These are phyloP conservation scores for Stereocaulon alpinum DNA, from an alignment of 495 filamentous ascomycete species.

Conservation along the genomic window DNA sequence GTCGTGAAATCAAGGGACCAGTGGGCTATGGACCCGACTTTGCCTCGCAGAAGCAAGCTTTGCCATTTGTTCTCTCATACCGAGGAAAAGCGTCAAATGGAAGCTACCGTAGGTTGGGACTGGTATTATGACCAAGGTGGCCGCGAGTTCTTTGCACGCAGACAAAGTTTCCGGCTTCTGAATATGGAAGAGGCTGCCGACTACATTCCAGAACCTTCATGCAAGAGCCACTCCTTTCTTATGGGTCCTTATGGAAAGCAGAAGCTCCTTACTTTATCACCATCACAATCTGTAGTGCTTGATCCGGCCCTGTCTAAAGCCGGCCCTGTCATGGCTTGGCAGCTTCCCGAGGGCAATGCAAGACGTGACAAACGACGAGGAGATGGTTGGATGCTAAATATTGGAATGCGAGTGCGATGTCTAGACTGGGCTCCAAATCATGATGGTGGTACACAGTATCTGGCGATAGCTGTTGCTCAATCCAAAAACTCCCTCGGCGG, in stretches of 20 bases:
- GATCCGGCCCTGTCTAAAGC: constrained; percentile 33
- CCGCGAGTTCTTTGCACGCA: constrained; percentile 29
- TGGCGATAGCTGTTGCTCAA: constrained; percentile 39
- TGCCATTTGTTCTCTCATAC: constrained; percentile 36
- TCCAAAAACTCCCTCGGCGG: constrained; percentile 27
- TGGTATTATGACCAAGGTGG: constrained; percentile 43
- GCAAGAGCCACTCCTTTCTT: constrained; percentile 35
- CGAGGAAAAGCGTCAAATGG: constrained; percentile 32
- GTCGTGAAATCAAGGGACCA: constrained; percentile 37
- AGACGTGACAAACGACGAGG: constrained; percentile 23
- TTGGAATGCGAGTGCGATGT: constrained; percentile 42
- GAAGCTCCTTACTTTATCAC: constrained; percentile 30
- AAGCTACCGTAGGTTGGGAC: constrained; percentile 41
- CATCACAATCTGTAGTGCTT: constrained; percentile 35
- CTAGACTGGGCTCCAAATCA: constrained; percentile 51
- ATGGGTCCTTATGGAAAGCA: constrained; percentile 42
- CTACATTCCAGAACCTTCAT: constrained; percentile 34
- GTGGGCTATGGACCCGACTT: constrained; percentile 38
- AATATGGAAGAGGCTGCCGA: constrained; percentile 24
- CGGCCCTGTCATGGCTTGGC: constrained; percentile 9
- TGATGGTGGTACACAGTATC: constrained; percentile 41
- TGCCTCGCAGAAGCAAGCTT: constrained; percentile 37
- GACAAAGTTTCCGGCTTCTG: constrained; percentile 28
- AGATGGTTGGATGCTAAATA: constrained; percentile 49
- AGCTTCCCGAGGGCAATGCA: neutral